Evolutionary conservation across 139 green algal genomes (phyloP), one percentile per base, ranked within the genome.

Genomic region (Chara braunii): DNA sequence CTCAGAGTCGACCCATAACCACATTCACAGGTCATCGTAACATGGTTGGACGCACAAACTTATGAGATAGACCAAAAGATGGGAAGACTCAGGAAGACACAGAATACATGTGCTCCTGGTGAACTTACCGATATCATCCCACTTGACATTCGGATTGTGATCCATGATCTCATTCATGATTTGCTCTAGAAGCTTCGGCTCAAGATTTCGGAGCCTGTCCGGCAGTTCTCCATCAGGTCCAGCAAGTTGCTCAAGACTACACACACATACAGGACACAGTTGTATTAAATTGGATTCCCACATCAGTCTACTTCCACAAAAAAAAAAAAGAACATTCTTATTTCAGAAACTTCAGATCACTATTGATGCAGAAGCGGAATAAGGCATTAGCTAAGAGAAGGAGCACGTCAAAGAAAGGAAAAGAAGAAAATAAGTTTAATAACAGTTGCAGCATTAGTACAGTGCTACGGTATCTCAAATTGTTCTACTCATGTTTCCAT

Each of bases 111-210:
- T 28, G 26, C 9, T 9, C 34, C 9, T 28, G 48, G 8, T 24
- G 48, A n/a, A 53, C 65, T 51, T 42, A 75, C 65, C 65, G 30
- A 75, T 73, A 35, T 73, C 64, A 34, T 35, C 37, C 59, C 59
- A 75, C 24, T 18, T 8, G 9, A 60, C 58, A n/a, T 58, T 67
- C 12, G 33, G 31, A 29, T 65, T 31, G 28, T 32, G 31, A 30
- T 34, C 14, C 28, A 75, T 56, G 32, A 75, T 73, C 34, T 75
- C 65, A 40, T 73, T 73, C 26, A 18, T 37, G 28, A 75, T 64
- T 9, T 66, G 65, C 14, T 75, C 65, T 14, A 75, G 35, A 14
- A 75, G 65, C 11, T 28, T 23, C 11, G 59, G 65, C 31, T 75
- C 65, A 1, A 75, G 37, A n/a, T 73, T 67, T 23, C 48, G 32